A percentile compares a stretch with the other conserved stretches of the same genome.
Evolutionary conservation across 495 filamentous ascomycete species (phyloP).

Genomic region (Sabuloglossum arenarium): DNA sequence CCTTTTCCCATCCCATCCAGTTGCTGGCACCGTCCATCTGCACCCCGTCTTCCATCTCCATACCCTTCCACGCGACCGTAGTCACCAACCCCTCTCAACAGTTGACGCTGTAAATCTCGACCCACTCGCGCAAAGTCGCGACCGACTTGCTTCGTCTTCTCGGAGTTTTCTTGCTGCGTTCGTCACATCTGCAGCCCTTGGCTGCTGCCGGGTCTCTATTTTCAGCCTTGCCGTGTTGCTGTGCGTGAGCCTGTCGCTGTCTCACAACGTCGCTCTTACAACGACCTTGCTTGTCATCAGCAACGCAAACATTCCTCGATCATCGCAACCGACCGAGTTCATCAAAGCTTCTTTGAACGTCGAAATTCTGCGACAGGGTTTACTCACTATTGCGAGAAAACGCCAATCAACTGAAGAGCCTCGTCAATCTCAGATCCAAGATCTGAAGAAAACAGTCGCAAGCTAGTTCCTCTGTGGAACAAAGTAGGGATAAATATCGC

Average conservation of each 20-base stretch:
- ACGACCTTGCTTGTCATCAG: not conserved
- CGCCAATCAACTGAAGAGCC: not conserved
- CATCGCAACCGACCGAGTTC: not conserved
- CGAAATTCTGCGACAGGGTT: not conserved
- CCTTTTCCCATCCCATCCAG: not conserved
- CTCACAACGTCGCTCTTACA: not conserved
- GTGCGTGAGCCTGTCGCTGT: not conserved
- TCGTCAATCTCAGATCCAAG: not conserved
- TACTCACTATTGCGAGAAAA: not conserved
- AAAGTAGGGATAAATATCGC: not conserved
- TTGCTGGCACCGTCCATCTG: not conserved
- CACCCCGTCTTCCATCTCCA: not conserved
- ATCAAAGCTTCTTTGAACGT: not conserved
- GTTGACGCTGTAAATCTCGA: not conserved
- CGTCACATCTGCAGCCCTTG: conserved; percentile 2
- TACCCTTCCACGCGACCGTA: not conserved
- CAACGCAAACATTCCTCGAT: not conserved
- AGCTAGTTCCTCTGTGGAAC: not conserved
- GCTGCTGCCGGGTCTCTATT: conserved; percentile 2
- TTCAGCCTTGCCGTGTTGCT: conserved; percentile 2
- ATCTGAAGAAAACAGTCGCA: not conserved
- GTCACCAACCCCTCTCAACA: not conserved
- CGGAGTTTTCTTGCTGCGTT: conserved; percentile 1
- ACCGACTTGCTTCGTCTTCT: not conserved
- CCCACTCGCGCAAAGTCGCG: not conserved